Conservation (phyloP, 73 alveolate species). For the Tetrahymena malaccensis region DNA sequence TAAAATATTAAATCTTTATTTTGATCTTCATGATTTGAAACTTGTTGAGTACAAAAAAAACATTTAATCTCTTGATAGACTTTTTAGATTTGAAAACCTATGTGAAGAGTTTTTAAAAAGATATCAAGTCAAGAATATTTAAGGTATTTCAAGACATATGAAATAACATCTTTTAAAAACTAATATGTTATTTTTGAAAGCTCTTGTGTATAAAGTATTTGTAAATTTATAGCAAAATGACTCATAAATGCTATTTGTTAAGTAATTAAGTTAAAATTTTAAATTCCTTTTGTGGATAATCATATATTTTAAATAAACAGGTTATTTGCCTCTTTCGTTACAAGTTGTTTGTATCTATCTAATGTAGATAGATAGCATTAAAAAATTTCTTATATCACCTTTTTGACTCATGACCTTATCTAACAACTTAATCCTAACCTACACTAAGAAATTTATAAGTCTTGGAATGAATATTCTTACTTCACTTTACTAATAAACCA, state of each 20-base stretch:
- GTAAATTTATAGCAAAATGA: neutral
- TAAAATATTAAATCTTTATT: neutral
- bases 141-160: neutral
- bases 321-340: neutral
- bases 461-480: neutral
- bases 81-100: neutral
- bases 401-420: neutral
- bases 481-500: neutral
- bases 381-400: neutral
- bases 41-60: neutral
- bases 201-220: neutral
- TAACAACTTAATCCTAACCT: neutral
- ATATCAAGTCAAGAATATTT: neutral
- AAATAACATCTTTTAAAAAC: neutral
- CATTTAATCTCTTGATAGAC: neutral
- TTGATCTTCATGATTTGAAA: neutral
- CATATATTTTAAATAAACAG: neutral
- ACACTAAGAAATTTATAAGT: neutral
- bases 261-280: neutral
- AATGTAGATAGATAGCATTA: neutral
- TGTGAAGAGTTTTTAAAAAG: neutral
- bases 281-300: neutral
- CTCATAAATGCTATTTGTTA: neutral
- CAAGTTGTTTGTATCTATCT: neutral
- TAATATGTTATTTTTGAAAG: neutral